Evolutionary conservation across 2,329 filamentous ascomycete species (phyloP).

Genomic region (Dactylella cylindrospora): DNA sequence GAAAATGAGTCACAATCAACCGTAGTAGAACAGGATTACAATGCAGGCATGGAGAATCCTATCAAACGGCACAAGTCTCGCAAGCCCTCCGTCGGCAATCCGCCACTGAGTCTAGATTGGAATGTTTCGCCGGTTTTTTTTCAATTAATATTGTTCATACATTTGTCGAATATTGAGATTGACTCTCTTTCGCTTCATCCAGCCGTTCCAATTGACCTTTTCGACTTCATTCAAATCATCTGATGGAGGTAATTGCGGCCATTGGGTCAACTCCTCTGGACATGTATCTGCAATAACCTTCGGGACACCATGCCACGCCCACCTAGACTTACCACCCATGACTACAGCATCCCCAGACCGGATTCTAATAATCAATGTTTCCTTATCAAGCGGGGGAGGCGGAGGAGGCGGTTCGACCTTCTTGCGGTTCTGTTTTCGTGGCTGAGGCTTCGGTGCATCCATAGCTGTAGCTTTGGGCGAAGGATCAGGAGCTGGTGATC

Average conservation of each 20-base stretch:
- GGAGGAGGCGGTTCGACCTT: conserved; percentile 36
- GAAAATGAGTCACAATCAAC: too few relatives aligned
- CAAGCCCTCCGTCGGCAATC: too few relatives aligned
- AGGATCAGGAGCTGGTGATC: background rate
- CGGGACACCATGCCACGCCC: conserved; percentile 94
- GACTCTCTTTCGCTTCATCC: conserved; percentile 84
- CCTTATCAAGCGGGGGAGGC: conserved; percentile 45
- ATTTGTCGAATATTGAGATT: conserved; percentile 94
- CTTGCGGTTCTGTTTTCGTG: conserved; percentile 49
- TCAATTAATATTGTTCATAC: too few relatives aligned
- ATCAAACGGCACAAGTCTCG: too few relatives aligned
- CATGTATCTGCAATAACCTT: conserved; percentile 80
- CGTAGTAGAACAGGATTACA: too few relatives aligned
- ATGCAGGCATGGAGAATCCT: too few relatives aligned
- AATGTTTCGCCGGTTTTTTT: too few relatives aligned
- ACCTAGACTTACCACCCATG: conserved; percentile 78
- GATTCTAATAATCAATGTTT: conserved; percentile 65
- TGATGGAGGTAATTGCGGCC: conserved; percentile 59
- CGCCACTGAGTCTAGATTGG: too few relatives aligned
- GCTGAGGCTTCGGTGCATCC: conserved; percentile 10
- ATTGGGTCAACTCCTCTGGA: conserved; percentile 70
- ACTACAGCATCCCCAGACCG: conserved; percentile 86
- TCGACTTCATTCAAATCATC: conserved; percentile 53
- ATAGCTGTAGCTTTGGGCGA: background rate
- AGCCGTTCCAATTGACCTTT: conserved; percentile 71